These are phyloP conservation scores for Colletotrichum sp. DNA, from an alignment of 2,329 filamentous ascomycete genomes.

Conservation along the genomic window DNA sequence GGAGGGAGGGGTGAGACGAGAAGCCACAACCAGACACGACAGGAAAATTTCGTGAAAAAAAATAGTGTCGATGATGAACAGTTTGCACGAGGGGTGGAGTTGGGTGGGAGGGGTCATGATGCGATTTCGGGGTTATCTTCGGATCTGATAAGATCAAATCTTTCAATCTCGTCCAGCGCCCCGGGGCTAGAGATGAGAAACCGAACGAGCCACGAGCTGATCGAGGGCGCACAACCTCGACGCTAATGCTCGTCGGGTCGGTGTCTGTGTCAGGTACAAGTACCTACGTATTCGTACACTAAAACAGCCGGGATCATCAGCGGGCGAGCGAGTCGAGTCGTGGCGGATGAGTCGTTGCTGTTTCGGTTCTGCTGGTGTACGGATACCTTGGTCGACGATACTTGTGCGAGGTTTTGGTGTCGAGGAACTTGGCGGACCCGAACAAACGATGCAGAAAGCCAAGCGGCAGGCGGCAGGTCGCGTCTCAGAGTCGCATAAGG, in stretches of 20 bases:
- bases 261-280: neutral
- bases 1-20: neutral
- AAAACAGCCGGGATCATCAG: neutral
- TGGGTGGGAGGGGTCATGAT: slow-evolving; percentile 3
- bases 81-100: slow-evolving; percentile 6
- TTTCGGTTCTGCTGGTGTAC: neutral
- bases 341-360: neutral
- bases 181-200: neutral
- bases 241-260: neutral
- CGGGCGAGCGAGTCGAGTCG: neutral
- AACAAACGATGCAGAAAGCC: neutral
- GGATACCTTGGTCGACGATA: neutral
- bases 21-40: neutral
- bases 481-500: neutral
- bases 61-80: neutral
- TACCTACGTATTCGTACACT: neutral
- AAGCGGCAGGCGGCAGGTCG: neutral
- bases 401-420: neutral
- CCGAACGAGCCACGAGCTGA: neutral
- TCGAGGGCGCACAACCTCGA: neutral
- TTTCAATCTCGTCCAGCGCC: slow-evolving; percentile 29
- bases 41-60: neutral
- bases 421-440: neutral
- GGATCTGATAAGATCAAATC: slow-evolving; percentile 58
- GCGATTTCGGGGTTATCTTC: slow-evolving; percentile 47